Percentiles rank a stretch among this genome's conserved stretches.
phyloP scores from a whole-genome alignment of 2,329 filamentous ascomycete species.

The Pseudogymnoascus verrucosus region DNA sequence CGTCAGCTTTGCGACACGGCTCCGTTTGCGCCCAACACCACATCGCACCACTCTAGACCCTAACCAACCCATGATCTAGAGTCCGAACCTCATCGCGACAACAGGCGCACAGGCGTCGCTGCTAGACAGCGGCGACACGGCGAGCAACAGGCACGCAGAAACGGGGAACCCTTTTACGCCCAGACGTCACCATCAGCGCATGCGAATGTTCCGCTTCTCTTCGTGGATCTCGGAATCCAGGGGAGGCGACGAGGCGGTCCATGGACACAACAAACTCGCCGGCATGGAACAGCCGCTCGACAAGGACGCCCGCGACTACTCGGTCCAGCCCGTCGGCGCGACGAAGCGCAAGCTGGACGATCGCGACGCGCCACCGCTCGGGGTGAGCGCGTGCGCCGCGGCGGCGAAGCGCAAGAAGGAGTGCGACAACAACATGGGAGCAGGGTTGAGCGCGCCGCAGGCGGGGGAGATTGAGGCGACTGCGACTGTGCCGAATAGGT shows the following conservation, averaged over 20 bases:
- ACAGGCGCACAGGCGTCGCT: background rate
- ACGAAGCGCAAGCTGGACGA: background rate
- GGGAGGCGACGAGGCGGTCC: constrained; percentile 45
- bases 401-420: constrained; percentile 24
- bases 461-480: constrained; percentile 16
- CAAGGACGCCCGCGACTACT: constrained; percentile 14
- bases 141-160: background rate
- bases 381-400: background rate
- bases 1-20: background rate
- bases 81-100: background rate
- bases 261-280: constrained; percentile 34
- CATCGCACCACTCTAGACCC: background rate
- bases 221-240: constrained; percentile 48
- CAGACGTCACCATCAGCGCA: constrained; percentile 21
- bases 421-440: constrained; percentile 16
- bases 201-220: constrained; percentile 52
- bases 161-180: background rate
- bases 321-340: constrained; percentile 14
- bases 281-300: constrained; percentile 28
- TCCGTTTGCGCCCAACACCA: background rate
- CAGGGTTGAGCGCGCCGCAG: background rate
- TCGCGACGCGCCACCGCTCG: background rate
- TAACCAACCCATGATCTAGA: constrained; percentile 10
- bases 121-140: background rate
- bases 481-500: constrained; percentile 26